A percentile compares a stretch with the other conserved stretches of the same genome.
Evolutionary conservation across 192 early-diverging fungal species (phyloP).

Genomic region (Entomortierella lignicola): DNA sequence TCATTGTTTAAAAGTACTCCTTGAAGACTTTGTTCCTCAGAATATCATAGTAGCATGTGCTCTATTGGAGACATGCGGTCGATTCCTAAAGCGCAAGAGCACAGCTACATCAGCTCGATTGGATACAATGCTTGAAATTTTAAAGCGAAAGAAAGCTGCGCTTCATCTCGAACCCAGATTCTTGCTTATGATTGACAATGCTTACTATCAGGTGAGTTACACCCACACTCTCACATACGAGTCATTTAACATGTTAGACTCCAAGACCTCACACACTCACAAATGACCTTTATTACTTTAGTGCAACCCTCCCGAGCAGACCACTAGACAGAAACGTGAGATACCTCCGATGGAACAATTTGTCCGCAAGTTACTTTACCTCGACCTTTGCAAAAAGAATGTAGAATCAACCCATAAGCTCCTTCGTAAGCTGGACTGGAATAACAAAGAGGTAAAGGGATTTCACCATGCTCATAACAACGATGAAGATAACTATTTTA

Average conservation of each 20-base stretch:
- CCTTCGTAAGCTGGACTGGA: conserved; percentile 92
- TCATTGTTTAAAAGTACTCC: conserved; percentile 83
- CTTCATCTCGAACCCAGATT: conserved; percentile 89
- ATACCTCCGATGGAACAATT: conserved; percentile 89
- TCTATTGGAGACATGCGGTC: conserved; percentile 89
- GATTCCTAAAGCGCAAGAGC: conserved; percentile 80
- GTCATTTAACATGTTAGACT: not conserved
- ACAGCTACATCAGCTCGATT: conserved; percentile 81
- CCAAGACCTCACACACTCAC: not conserved
- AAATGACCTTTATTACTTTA: conserved; percentile 23
- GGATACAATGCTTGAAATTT: conserved; percentile 83
- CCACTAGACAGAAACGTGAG: conserved; percentile 70
- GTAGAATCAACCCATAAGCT: conserved; percentile 73
- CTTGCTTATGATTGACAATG: conserved; percentile 92
- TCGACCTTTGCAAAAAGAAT: conserved; percentile 79
- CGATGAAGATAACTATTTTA: too few species aligned
- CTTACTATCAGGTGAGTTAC: conserved; percentile 79
- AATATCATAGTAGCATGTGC: conserved; percentile 90
- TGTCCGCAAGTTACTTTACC: conserved; percentile 89
- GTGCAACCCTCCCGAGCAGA: conserved; percentile 85
- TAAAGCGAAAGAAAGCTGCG: conserved; percentile 89
- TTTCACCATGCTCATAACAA: too few species aligned
- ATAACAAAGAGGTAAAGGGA: conserved; percentile 60
- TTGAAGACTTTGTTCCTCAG: conserved; percentile 87
- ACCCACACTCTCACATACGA: not conserved